Conservation (phyloP, 2,329 filamentous ascomycete genomes). For the Graphilbum sp. region DNA sequence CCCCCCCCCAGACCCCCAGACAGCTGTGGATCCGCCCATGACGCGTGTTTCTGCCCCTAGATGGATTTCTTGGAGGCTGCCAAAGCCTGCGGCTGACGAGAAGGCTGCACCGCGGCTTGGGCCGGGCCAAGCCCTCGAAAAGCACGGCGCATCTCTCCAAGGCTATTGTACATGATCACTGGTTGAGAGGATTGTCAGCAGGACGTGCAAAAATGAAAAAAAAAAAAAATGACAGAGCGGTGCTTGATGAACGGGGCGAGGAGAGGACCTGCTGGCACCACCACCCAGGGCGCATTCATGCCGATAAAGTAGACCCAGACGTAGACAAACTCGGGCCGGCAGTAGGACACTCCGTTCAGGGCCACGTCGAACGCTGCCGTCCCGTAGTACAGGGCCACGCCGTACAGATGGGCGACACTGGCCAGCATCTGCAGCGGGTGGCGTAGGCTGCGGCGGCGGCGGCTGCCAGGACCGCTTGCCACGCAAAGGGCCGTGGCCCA, state of each 20-base stretch:
- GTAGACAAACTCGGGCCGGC: conserved; percentile 42
- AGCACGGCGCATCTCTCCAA: neutral
- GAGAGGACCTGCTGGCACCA: conserved; percentile 32
- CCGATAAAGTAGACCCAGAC: conserved; percentile 48
- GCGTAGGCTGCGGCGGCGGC: conserved; percentile 20
- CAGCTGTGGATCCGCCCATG: too few species aligned
- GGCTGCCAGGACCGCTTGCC: conserved; percentile 10
- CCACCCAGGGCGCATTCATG: conserved; percentile 43
- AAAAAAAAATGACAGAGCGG: too few species aligned
- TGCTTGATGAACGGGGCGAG: too few species aligned
- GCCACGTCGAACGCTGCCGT: conserved; percentile 35
- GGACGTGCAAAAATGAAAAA: neutral
- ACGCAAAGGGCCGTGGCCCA: conserved; percentile 31
- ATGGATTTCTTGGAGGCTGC: too few species aligned
- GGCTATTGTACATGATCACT: conserved; percentile 5
- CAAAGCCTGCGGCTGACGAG: too few species aligned
- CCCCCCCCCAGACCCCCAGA: too few species aligned
- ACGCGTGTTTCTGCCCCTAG: too few species aligned
- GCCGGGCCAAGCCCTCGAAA: conserved; percentile 1
- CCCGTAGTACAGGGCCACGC: conserved; percentile 44
- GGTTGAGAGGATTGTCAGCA: neutral
- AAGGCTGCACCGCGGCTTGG: too few species aligned
- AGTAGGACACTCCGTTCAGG: conserved; percentile 29
- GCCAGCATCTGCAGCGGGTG: conserved; percentile 34
- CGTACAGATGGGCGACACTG: conserved; percentile 40